These are phyloP conservation scores for Leonotis leonurus DNA, from an alignment of 257 asterid species.

Conservation along the genomic window DNA sequence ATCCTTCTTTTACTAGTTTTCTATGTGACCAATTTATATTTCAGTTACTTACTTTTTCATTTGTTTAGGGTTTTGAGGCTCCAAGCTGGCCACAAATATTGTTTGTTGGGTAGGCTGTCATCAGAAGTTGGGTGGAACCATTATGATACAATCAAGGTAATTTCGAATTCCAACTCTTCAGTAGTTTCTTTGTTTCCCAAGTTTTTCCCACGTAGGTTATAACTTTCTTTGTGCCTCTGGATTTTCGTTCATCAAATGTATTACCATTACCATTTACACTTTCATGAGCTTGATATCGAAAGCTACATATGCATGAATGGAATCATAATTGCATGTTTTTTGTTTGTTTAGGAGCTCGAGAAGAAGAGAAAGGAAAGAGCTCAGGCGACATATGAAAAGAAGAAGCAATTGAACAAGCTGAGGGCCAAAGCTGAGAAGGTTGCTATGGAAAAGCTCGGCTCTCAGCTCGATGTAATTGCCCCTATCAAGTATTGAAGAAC, in stretches of 20 bases:
- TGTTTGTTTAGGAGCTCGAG: constrained; percentile 67
- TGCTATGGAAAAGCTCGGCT: too few relatives aligned
- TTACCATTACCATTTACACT: too few relatives aligned
- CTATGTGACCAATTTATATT: neutral
- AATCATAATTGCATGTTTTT: too few relatives aligned
- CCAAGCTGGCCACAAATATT: constrained; percentile 79
- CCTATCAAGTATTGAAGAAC: too few relatives aligned
- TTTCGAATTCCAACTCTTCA: too few relatives aligned
- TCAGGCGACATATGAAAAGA: constrained; percentile 64
- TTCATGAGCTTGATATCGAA: too few relatives aligned
- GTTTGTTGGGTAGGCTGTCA: constrained; percentile 69
- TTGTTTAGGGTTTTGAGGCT: constrained; percentile 72
- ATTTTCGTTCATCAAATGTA: too few relatives aligned
- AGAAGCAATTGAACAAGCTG: constrained; percentile 63
- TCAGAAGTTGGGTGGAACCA: constrained; percentile 89
- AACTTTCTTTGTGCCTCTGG: neutral
- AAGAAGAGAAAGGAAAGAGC: constrained; percentile 87
- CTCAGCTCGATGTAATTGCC: too few relatives aligned
- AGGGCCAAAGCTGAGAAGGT: constrained; percentile 66
- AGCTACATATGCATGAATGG: too few relatives aligned
- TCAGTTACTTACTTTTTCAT: neutral
- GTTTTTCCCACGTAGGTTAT: too few relatives aligned
- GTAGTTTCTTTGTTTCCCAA: too few relatives aligned
- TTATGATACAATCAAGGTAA: constrained; percentile 60
- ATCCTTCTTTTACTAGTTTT: neutral